Conservation (phyloP, 129 eudicot species). For the Artemisia tridentata region DNA sequence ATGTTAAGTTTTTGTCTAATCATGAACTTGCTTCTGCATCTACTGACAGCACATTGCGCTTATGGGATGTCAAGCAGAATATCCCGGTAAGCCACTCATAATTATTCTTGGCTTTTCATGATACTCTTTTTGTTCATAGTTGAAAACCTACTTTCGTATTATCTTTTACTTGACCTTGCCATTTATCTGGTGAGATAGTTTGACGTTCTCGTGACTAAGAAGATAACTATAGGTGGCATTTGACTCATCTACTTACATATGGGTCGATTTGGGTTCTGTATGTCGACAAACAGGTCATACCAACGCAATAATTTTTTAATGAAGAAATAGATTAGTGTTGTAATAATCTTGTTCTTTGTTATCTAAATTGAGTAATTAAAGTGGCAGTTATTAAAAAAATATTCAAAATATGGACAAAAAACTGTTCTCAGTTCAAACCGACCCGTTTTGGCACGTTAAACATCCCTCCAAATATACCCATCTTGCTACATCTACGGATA, state of each 20-base stretch:
- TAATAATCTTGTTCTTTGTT: too few species aligned
- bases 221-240: background rate
- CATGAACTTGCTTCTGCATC: slow-evolving; percentile 98
- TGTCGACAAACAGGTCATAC: too few species aligned
- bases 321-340: too few species aligned
- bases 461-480: too few species aligned
- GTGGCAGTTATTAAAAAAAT: too few species aligned
- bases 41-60: slow-evolving; percentile 89
- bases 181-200: background rate
- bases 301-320: too few species aligned
- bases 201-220: background rate
- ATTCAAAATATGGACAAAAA: too few species aligned
- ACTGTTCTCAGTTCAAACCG: too few species aligned
- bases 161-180: background rate
- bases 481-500: too few species aligned
- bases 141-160: background rate
- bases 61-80: slow-evolving; percentile 89
- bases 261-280: too few species aligned
- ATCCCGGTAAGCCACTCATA: slow-evolving; percentile 52
- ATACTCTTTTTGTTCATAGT: background rate
- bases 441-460: too few species aligned
- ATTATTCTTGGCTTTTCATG: background rate
- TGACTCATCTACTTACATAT: background rate
- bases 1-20: slow-evolving; percentile 81
- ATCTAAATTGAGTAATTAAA: too few species aligned